Percentiles rank a stretch among this genome's conserved stretches.
These are phyloP conservation scores for Phytopythium ostracodes DNA, from an alignment of 352 stramenopile genomes.

Conservation along the genomic window DNA sequence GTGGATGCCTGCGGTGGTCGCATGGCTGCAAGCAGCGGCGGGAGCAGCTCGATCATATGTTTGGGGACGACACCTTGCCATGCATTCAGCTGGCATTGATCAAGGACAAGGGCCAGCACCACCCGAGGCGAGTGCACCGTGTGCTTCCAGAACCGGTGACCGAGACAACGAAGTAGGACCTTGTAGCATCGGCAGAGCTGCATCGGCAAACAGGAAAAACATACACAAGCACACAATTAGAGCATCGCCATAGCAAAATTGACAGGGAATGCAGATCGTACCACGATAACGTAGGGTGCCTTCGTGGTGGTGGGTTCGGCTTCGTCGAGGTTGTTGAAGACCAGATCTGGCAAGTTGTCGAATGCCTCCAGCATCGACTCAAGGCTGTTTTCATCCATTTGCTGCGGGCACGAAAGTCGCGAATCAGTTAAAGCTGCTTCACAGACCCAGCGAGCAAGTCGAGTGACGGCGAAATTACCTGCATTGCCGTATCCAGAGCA, in stretches of 20 bases:
- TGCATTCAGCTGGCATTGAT: constrained; percentile 52
- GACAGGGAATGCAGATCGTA: too few species aligned
- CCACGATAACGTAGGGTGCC: constrained; percentile 71
- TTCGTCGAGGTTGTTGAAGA: constrained; percentile 83
- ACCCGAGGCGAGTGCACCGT: constrained; percentile 60
- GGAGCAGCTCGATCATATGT: constrained; percentile 72
- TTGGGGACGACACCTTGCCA: constrained; percentile 82
- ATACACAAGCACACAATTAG: not conserved
- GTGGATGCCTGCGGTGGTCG: constrained; percentile 50
- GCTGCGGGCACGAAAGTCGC: constrained; percentile 22
- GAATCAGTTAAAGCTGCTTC: not conserved
- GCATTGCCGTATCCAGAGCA: constrained; percentile 78
- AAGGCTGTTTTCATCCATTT: constrained; percentile 76
- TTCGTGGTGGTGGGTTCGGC: constrained; percentile 59
- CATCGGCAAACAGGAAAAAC: constrained; percentile 1
- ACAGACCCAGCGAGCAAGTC: not conserved
- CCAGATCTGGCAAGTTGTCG: constrained; percentile 81
- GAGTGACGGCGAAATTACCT: constrained; percentile 31
- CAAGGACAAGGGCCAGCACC: constrained; percentile 65
- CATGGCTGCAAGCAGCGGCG: constrained; percentile 61
- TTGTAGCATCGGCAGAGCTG: constrained; percentile 82
- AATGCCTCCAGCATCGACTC: constrained; percentile 81
- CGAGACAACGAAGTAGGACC: constrained; percentile 67
- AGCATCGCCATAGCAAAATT: too few species aligned
- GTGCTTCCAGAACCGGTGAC: constrained; percentile 82